Base-by-base conservation (phyloP, 768 basidiomycete genomes). In the Dacryopinax spathularia region DNA sequence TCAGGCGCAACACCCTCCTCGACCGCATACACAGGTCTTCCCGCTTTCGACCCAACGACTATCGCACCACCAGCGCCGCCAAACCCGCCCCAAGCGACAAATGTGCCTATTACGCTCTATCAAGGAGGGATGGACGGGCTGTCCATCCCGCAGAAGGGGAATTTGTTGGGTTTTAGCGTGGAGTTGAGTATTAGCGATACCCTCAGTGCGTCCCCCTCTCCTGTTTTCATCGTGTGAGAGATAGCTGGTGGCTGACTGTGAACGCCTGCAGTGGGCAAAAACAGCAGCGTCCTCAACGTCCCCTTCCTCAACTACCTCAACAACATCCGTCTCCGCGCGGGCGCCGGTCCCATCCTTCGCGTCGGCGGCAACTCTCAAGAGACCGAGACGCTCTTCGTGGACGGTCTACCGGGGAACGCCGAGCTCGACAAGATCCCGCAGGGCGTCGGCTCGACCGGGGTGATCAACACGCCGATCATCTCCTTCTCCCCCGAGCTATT, bases 321-420 rank as follows among this genome's bases (percentile, higher is more conserved):
- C 3, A 86, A 87, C 66, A 75, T 92, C n/a, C 77, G 77, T 59
- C 77, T 81, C 67, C 79, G 89, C 29, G 80, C 81, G 2, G 88
- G 88, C 1, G 69, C 73, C 1, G 82, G 88, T 6, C 73, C 79
- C 13, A 73, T 90, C n/a, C 69, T 80, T 29, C 82, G 89, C 60
- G 77, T 91, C 1, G 89, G 89, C 27, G 89, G 89, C 48, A 91
- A 91, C 73, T 84, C 86, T 0, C 89, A 91, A 70, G 89, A 92
- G 63, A 80, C 76, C 1, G 85, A 77, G 5, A 72, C 83, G 9
- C 66, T 75, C 18, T 65, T 83, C 82, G 35, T 69, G 9, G 74
- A 75, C 48, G 77, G 74, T 34, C 79, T 84, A 7, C 70, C 79
- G 0, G 78, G 82, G 59, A 77, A 77, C 22, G 67, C 73, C 10